Base-by-base conservation (phyloP, 495 filamentous ascomycete species). In the Lophiotrema nucula region DNA sequence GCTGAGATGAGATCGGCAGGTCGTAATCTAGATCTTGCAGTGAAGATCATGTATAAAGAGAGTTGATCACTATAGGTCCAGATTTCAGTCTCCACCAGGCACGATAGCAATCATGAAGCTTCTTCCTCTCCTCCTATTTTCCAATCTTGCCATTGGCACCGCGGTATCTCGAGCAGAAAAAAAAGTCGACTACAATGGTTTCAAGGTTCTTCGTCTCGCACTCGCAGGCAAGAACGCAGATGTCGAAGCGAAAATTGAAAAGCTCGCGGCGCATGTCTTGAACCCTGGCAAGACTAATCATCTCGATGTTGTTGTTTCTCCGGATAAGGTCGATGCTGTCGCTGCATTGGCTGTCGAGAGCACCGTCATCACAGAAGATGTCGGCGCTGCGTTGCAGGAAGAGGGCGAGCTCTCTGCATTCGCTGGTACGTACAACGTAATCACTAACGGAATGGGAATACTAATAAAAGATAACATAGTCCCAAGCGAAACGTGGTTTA, bases 401-500 rank as follows among this genome's bases (percentile, higher is more conserved):
- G 48, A 60, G 57, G 48, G 48, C 6, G 57, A 41, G 24, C 21
- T 53, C 12, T 18, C 23, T 10, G 37, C 42, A 10, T 45, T 13
- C n/a, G 47, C 57, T 37, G 57, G 48, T 53, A 42, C 6, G 47
- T 53, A 2, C n/a, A n/a, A n/a, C n/a, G n/a, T n/a, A n/a, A n/a
- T n/a, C n/a, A n/a, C n/a, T n/a, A n/a, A n/a, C n/a, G n/a, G n/a
- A n/a, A n/a, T n/a, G n/a, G n/a, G n/a, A n/a, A n/a, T n/a, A n/a
- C n/a, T n/a, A n/a, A n/a, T n/a, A n/a, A n/a, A n/a, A n/a, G n/a
- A n/a, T n/a, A n/a, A n/a, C n/a, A 15, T 35, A 55, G 50, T 56
- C 12, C 58, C 50, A 2, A 55, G 50, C 27, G 58, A 61, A 27
- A 28, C 50, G 10, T 84, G 79, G 78, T 84, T 84, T 69, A 73